A percentile compares a stretch with the other conserved stretches of the same genome.
These are phyloP conservation scores for Lichina pygmaea DNA, from an alignment of 495 filamentous ascomycete species.

Conservation along the genomic window DNA sequence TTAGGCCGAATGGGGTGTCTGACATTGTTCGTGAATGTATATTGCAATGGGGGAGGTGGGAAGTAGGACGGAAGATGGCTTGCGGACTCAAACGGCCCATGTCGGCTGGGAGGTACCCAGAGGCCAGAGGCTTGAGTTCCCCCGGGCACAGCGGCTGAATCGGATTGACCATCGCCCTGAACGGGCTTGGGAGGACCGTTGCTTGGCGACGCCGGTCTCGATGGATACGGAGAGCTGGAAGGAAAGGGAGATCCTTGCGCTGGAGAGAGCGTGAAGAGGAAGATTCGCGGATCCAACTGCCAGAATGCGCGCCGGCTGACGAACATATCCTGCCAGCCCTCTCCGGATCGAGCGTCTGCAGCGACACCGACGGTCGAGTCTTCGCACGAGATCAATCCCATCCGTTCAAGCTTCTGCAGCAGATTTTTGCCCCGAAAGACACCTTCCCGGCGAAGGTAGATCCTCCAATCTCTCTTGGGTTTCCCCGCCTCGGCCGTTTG, in stretches of 20 bases:
- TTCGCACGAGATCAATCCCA: conserved; percentile 55
- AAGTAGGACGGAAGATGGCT: conserved; percentile 80
- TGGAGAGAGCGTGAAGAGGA: conserved; percentile 66
- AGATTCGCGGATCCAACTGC: conserved; percentile 69
- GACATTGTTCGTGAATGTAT: conserved; percentile 47
- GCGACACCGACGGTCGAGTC: conserved; percentile 49
- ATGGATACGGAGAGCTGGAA: conserved; percentile 28
- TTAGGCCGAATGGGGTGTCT: conserved; percentile 77
- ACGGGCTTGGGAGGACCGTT: background rate
- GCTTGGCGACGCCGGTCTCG: background rate
- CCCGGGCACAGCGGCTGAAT: background rate
- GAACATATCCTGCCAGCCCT: conserved; percentile 59
- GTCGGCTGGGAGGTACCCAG: conserved; percentile 13
- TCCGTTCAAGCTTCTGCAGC: conserved; percentile 75
- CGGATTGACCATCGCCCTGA: no score
- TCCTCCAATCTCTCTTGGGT: conserved; percentile 67
- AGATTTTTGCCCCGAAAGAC: conserved; percentile 59
- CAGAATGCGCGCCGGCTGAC: conserved; percentile 60
- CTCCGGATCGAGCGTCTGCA: conserved; percentile 28
- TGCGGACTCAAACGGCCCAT: conserved; percentile 42
- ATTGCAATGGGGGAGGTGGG: conserved; percentile 58
- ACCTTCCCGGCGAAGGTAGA: conserved; percentile 63
- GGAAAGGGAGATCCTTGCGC: conserved; percentile 24
- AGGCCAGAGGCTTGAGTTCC: conserved; percentile 4
- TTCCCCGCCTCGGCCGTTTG: conserved; percentile 36